Percentiles rank a stretch among this genome's conserved stretches.
These are phyloP conservation scores for Podaxis mareebaensis DNA, from an alignment of 768 basidiomycete genomes.

Conservation along the genomic window DNA sequence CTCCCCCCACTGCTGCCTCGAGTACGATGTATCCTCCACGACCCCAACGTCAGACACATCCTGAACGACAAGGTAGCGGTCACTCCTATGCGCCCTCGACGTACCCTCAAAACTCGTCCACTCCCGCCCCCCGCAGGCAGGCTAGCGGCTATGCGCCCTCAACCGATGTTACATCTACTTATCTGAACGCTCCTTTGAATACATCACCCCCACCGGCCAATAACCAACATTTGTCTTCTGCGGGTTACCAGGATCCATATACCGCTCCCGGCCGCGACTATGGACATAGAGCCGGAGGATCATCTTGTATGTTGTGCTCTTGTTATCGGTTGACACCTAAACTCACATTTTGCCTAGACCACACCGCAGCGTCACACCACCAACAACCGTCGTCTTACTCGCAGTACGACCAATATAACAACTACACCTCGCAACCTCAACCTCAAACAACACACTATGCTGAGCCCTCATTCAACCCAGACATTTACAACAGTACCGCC, in stretches of 20 bases:
- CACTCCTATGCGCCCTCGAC: conserved; percentile 42
- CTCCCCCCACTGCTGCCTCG: conserved; percentile 29
- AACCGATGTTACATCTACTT: background rate
- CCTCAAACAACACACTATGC: conserved; percentile 29
- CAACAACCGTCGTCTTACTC: conserved; percentile 49
- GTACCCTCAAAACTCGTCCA: conserved; percentile 21
- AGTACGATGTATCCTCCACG: conserved; percentile 46
- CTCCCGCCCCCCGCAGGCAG: conserved; percentile 19
- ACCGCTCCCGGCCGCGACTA: conserved; percentile 37
- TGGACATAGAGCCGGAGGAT: conserved; percentile 53
- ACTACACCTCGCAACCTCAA: conserved; percentile 23
- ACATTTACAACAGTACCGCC: conserved; percentile 39
- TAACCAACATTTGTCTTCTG: conserved; percentile 35
- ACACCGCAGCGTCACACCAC: conserved; percentile 51
- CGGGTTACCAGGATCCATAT: conserved; percentile 38
- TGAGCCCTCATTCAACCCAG: conserved; percentile 29
- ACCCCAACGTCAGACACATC: conserved; percentile 31
- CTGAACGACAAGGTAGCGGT: conserved; percentile 36
- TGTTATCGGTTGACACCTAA: background rate
- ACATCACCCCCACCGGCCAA: conserved; percentile 16
- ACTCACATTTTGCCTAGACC: conserved; percentile 41
- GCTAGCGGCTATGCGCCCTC: conserved; percentile 26
- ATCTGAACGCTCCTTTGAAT: conserved; percentile 17
- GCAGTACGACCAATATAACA: conserved; percentile 52
- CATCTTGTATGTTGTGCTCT: conserved; percentile 47